Evolutionary conservation across 768 basidiomycete species (phyloP).

Genomic region (Kwoniella mangroviensis): DNA sequence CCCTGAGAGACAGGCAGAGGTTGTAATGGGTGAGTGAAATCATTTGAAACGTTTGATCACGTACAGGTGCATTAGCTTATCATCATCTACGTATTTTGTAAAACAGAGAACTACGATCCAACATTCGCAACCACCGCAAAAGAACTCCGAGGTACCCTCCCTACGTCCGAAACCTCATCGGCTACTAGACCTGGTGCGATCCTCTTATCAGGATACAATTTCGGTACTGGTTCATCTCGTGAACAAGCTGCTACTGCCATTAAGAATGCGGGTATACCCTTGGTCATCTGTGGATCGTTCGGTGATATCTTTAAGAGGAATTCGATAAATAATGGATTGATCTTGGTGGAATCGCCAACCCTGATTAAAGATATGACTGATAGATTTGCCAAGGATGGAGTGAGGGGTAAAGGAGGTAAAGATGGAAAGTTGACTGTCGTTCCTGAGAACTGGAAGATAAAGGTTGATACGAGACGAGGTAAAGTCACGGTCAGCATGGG

Average conservation of each 20-base stretch:
- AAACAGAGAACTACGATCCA: conserved; percentile 88
- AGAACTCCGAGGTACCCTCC: conserved; percentile 51
- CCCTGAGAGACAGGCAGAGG: conserved; percentile 86
- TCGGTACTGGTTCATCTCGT: conserved; percentile 96
- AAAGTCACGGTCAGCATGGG: conserved; percentile 65
- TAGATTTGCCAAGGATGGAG: conserved; percentile 72
- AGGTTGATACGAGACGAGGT: conserved; percentile 73
- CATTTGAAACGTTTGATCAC: conserved; percentile 1
- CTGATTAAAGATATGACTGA: conserved; percentile 82
- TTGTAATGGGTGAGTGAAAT: conserved; percentile 72
- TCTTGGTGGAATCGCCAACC: conserved; percentile 90
- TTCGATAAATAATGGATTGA: conserved; percentile 96
- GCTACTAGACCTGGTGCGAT: conserved; percentile 68
- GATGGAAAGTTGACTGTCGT: conserved; percentile 81
- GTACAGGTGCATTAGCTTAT: background rate
- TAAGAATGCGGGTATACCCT: conserved; percentile 86
- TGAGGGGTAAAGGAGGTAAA: conserved; percentile 75
- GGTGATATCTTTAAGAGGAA: conserved; percentile 99
- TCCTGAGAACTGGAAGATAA: conserved; percentile 69
- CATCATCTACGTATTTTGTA: background rate
- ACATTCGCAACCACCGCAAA: conserved; percentile 75
- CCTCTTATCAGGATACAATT: conserved; percentile 93
- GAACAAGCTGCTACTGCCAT: conserved; percentile 99
- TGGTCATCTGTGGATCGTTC: conserved; percentile 96
- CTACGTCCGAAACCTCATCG: conserved; percentile 37